Percentiles rank a stretch among this genome's conserved stretches.
Evolutionary conservation across 495 filamentous ascomycete genomes (phyloP).

Genomic region (Achaetomiella virescens): DNA sequence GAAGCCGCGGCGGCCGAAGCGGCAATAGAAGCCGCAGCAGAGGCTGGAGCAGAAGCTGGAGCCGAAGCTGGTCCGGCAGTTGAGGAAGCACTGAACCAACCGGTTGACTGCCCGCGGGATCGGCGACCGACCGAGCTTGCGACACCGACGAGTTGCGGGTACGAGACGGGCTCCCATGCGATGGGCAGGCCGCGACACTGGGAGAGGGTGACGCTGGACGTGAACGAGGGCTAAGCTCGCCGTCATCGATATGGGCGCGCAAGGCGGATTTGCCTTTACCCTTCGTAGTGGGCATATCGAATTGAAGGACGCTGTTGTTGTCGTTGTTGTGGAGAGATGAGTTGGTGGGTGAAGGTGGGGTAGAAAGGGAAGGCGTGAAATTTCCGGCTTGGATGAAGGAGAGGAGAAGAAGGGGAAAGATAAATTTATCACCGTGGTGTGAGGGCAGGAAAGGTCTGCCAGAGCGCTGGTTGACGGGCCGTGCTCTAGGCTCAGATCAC

Average conservation of each 20-base stretch:
- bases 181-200: background rate
- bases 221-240: background rate
- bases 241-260: background rate
- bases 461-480: too few species aligned
- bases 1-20: background rate
- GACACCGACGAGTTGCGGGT: background rate
- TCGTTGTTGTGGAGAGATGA: background rate
- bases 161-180: slow-evolving; percentile 1
- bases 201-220: background rate
- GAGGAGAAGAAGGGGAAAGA: background rate
- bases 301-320: background rate
- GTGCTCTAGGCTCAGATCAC: too few species aligned
- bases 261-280: background rate
- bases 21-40: background rate
- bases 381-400: background rate
- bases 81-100: background rate
- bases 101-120: background rate
- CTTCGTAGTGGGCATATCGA: background rate
- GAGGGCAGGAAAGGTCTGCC: background rate
- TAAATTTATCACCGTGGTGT: background rate
- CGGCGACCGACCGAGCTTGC: background rate
- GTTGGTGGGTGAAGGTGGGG: background rate
- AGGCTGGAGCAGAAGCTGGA: background rate
- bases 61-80: background rate
- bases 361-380: background rate